Conservation (phyloP, 257 asterid genomes). For the Schizonepeta tenuifolia region DNA sequence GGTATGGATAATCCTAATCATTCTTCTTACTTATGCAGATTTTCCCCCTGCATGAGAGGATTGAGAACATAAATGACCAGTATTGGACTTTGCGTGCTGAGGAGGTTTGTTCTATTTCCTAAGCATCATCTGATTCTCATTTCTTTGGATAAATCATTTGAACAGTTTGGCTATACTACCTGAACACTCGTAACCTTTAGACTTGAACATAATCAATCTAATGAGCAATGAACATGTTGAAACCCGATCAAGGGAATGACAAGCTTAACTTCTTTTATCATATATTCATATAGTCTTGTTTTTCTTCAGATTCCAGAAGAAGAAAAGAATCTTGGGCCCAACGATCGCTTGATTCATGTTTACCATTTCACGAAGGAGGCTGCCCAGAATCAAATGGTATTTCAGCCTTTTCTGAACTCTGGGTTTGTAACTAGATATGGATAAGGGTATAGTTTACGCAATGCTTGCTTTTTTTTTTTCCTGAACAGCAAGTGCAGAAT, state of each 20-base stretch:
- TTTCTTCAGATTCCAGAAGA: constrained; percentile 80
- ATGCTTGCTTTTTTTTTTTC: constrained; percentile 16
- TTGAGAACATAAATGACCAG: constrained; percentile 91
- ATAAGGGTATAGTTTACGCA: background rate
- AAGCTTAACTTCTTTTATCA: constrained; percentile 11
- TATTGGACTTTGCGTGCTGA: constrained; percentile 97
- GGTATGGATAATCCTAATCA: constrained; percentile 19
- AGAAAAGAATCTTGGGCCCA: constrained; percentile 84
- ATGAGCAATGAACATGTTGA: constrained; percentile 17
- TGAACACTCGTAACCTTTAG: background rate
- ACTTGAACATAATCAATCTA: constrained; percentile 7
- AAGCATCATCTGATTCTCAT: constrained; percentile 13
- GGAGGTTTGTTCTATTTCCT: constrained; percentile 61
- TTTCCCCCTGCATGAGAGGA: constrained; percentile 77
- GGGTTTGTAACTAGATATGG: constrained; percentile 1
- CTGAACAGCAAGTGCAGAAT: constrained; percentile 82
- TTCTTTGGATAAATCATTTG: background rate
- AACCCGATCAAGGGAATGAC: constrained; percentile 18
- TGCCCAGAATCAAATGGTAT: constrained; percentile 87
- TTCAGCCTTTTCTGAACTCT: constrained; percentile 27
- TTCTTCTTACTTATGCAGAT: constrained; percentile 58
- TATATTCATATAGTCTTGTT: constrained; percentile 27
- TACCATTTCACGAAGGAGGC: constrained; percentile 82
- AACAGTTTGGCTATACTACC: background rate
- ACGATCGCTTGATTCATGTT: constrained; percentile 79